Evolutionary conservation across 129 eudicot genomes (phyloP).

Genomic region (Erigeron canadensis): DNA sequence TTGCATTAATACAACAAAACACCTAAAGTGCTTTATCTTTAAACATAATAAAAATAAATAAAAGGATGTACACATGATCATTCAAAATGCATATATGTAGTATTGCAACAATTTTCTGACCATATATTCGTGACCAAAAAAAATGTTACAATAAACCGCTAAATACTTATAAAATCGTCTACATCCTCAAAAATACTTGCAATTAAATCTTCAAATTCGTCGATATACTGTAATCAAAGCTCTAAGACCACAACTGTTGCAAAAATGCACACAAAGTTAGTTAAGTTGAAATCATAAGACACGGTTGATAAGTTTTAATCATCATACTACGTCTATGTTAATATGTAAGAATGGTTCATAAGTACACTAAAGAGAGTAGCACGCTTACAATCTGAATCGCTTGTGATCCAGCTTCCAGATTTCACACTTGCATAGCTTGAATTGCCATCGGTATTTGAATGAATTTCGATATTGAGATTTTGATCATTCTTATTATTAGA

Average conservation of each 20-base stretch:
- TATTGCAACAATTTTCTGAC: constrained; percentile 20
- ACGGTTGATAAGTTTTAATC: not conserved
- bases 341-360: not conserved
- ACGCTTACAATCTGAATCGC: constrained; percentile 92
- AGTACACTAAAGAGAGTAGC: not conserved
- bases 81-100: not conserved
- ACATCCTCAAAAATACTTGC: constrained; percentile 19
- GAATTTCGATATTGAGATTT: constrained; percentile 29
- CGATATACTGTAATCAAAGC: constrained; percentile 38
- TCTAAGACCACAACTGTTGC: constrained; percentile 86
- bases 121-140: constrained; percentile 8
- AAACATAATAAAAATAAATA: constrained; percentile 21
- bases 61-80: constrained; percentile 24
- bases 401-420: constrained; percentile 81
- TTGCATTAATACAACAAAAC: constrained; percentile 23
- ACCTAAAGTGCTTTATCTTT: not conserved
- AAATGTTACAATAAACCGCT: not conserved
- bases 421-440: constrained; percentile 27
- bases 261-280: constrained; percentile 12
- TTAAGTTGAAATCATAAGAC: not conserved
- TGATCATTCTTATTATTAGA: constrained; percentile 36
- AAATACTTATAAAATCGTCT: constrained; percentile 11
- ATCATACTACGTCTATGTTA: not conserved
- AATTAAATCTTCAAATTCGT: constrained; percentile 6
- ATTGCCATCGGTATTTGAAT: constrained; percentile 44